Base-by-base conservation (phyloP, 352 stramenopile species). In the Phytophthora europaea region DNA sequence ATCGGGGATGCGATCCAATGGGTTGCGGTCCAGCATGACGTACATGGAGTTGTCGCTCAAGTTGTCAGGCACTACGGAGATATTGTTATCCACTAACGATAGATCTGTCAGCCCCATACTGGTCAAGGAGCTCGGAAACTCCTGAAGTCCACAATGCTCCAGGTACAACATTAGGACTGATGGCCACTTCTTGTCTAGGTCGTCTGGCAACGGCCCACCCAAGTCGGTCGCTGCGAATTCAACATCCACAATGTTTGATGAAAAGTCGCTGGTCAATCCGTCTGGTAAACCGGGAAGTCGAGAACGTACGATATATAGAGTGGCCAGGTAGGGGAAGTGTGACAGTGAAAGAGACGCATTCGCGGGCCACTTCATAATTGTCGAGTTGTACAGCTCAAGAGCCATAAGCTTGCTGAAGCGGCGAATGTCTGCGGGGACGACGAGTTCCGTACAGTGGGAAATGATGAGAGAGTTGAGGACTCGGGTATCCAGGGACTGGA, bases 351-450 rank as follows among this genome's bases (percentile, higher is more conserved):
- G 40, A 0, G 77, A 79, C 2, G 77, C 71, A 9, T 54, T 62
- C 3, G 26, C 63, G 5, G 70, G 16, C 81, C 81, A 88, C 8
- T 77, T 28, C 3, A 72, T 20, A 26, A 88, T 53, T 0, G 74
- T 78, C 18, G 72, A 65, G 64, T 89, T 89, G 67, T 87, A 87
- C 54, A 89, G 62, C 56, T 89, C 77, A 34, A 88, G 54, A n/a
- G 63, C 66, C 9, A 80, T 61, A 6, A 88, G 70, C 13, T 74
- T 79, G 12, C 16, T 20, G 20, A 88, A 85, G 4, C 16, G 48
- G 8, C 68, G 75, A 56, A 87, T 75, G 2, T 76, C 33, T 8
- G 57, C 28, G 0, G 79, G 59, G 48, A 89, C 61, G 4, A 52
- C 43, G 15, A 89, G 38, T 1, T 63, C 65, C 0, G 72, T 58